A percentile compares a stretch with the other conserved stretches of the same genome.
Conservation (phyloP, 179 eudicot genomes). For the Camellia oleifera region DNA sequence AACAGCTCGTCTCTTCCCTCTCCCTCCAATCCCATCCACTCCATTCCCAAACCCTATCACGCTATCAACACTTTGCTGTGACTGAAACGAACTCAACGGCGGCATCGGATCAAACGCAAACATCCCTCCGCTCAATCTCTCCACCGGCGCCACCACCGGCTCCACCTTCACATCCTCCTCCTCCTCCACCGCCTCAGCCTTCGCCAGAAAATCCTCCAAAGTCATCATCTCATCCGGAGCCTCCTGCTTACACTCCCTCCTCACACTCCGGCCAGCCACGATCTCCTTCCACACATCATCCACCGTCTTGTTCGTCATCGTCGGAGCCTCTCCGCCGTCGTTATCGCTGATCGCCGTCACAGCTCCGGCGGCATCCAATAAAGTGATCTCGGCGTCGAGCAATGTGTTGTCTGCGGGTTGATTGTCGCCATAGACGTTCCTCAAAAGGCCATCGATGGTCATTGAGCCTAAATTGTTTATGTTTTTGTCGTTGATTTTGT, state of each 20-base stretch:
- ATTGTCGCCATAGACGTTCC: constrained; percentile 25
- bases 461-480: not conserved
- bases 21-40: constrained; percentile 32
- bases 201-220: constrained; percentile 56
- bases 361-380: constrained; percentile 20
- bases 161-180: constrained; percentile 33
- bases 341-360: constrained; percentile 13
- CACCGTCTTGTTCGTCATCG: constrained; percentile 19
- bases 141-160: constrained; percentile 11
- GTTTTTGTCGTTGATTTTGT: not conserved
- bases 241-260: constrained; percentile 28
- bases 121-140: constrained; percentile 35
- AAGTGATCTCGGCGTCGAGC: constrained; percentile 21
- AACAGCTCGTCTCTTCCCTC: constrained; percentile 28
- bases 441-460: constrained; percentile 23
- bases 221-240: constrained; percentile 48
- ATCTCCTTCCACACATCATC: constrained; percentile 57
- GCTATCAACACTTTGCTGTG: constrained; percentile 12
- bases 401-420: constrained; percentile 11
- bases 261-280: constrained; percentile 31
- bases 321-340: not conserved
- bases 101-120: constrained; percentile 22
- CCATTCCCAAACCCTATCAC: constrained; percentile 31
- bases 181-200: constrained; percentile 33
- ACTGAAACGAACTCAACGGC: constrained; percentile 5